These are phyloP conservation scores for Geotrichum macrosporum DNA, from an alignment of 1,139 yeast species.

Conservation along the genomic window DNA sequence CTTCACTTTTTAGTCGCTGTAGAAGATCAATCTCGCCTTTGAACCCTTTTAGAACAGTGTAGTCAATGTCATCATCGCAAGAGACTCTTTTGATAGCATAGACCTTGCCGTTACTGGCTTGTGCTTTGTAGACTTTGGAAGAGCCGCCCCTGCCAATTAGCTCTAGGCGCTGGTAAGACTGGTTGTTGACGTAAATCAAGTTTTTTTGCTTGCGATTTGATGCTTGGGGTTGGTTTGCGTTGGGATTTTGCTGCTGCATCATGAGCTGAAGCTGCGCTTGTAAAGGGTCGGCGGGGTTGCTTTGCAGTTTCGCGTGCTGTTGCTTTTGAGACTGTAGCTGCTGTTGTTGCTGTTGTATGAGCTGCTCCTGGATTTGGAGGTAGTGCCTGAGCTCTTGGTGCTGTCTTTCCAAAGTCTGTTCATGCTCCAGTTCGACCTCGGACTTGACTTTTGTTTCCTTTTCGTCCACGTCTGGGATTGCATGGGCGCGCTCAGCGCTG, in stretches of 20 bases:
- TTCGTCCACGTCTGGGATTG: conserved; percentile 12
- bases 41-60: conserved; percentile 65
- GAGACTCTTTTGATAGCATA: conserved; percentile 82
- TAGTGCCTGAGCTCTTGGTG: conserved; percentile 21
- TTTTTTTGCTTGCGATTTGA: conserved; percentile 29
- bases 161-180: conserved; percentile 69
- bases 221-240: conserved; percentile 19
- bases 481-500: conserved; percentile 17
- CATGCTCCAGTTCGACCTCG: conserved; percentile 19
- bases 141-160: conserved; percentile 89
- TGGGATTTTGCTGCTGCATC: conserved; percentile 18
- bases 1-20: conserved; percentile 53
- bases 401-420: conserved; percentile 19
- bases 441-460: conserved; percentile 4
- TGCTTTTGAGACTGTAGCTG: conserved; percentile 9
- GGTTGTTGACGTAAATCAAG: conserved; percentile 49
- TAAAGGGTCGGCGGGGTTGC: background rate
- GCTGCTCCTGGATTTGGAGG: conserved; percentile 19
- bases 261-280: conserved; percentile 6
- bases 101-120: conserved; percentile 47
- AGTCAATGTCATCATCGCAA: conserved; percentile 71
- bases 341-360: conserved; percentile 19
- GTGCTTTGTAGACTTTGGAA: conserved; percentile 84
- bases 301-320: conserved; percentile 13
- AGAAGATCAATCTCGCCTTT: conserved; percentile 86